These are phyloP conservation scores for Lipomyces spencermartinsiae DNA, from an alignment of 805 yeast genomes.

Conservation along the genomic window DNA sequence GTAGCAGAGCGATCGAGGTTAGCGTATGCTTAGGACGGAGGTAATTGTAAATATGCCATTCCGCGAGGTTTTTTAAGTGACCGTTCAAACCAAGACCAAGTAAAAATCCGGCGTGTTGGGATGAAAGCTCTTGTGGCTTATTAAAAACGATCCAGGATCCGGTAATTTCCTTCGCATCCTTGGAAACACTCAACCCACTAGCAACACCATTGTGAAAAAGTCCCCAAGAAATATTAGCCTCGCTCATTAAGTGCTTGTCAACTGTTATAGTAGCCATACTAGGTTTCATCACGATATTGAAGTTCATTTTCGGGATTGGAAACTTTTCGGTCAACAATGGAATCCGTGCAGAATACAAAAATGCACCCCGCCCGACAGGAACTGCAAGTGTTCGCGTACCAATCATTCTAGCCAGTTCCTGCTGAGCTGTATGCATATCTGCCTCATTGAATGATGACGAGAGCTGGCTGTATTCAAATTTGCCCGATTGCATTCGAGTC, in stretches of 20 bases:
- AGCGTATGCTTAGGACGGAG: constrained; percentile 85
- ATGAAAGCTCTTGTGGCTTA: constrained; percentile 70
- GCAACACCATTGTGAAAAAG: constrained; percentile 91
- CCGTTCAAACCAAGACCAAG: constrained; percentile 92
- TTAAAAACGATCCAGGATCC: constrained; percentile 94
- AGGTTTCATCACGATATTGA: constrained; percentile 70
- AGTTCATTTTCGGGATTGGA: constrained; percentile 76
- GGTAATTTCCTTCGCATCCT: constrained; percentile 68
- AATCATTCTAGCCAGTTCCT: constrained; percentile 62
- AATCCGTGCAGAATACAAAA: constrained; percentile 67
- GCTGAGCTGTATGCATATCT: constrained; percentile 49
- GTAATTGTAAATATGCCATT: constrained; percentile 95
- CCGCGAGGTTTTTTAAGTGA: constrained; percentile 79
- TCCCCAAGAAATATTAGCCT: constrained; percentile 72
- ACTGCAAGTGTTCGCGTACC: constrained; percentile 75
- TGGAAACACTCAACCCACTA: constrained; percentile 78
- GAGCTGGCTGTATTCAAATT: constrained; percentile 53
- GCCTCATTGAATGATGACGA: constrained; percentile 60
- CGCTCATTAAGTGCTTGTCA: constrained; percentile 60
- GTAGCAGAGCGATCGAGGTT: constrained; percentile 82
- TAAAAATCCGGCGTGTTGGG: constrained; percentile 95
- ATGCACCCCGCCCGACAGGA: constrained; percentile 79
- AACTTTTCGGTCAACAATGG: constrained; percentile 88
- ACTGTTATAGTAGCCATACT: constrained; percentile 66
- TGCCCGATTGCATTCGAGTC: constrained; percentile 61